phyloP scores from a whole-genome alignment of 202 grass and related monocot species.

The Elaeis oleifera region DNA sequence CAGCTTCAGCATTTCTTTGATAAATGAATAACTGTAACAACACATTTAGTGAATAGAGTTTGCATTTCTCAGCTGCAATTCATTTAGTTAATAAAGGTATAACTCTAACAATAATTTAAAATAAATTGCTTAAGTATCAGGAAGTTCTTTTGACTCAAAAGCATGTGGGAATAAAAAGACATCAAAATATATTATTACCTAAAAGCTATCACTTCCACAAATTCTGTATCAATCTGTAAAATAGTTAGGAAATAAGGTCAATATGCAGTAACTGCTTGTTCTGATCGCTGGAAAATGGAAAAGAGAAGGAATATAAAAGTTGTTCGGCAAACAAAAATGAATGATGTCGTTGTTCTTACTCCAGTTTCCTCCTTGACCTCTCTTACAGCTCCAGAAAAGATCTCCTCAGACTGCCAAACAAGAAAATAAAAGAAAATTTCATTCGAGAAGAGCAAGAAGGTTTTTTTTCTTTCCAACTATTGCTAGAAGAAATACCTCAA shows the following conservation, averaged over 20 bases:
- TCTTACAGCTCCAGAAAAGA: constrained; percentile 70
- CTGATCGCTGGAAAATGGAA: not conserved
- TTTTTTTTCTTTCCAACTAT: not conserved
- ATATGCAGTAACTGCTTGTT: constrained; percentile 1
- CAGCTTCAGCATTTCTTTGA: too few relatives aligned
- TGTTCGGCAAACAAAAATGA: not conserved
- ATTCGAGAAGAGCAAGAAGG: too few relatives aligned
- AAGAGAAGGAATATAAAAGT: not conserved
- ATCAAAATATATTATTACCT: constrained; percentile 36
- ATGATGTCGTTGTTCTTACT: constrained; percentile 33
- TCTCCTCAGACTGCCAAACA: constrained; percentile 64
- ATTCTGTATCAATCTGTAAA: constrained; percentile 76
- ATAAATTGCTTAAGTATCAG: too few relatives aligned
- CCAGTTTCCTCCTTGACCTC: constrained; percentile 95
- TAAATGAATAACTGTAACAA: too few relatives aligned
- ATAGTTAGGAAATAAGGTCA: constrained; percentile 14
- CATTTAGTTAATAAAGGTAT: too few relatives aligned
- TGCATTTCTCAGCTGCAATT: too few relatives aligned
- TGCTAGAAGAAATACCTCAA: constrained; percentile 37
- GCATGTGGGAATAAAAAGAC: not conserved
- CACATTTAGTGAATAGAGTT: too few relatives aligned
- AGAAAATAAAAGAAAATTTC: too few relatives aligned
- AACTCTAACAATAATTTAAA: too few relatives aligned
- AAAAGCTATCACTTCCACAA: constrained; percentile 81
- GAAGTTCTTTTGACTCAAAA: too few relatives aligned